A percentile compares a stretch with the other conserved stretches of the same genome.
Conservation (phyloP, 306 rosid genomes). For the Cucurbita moschata region DNA sequence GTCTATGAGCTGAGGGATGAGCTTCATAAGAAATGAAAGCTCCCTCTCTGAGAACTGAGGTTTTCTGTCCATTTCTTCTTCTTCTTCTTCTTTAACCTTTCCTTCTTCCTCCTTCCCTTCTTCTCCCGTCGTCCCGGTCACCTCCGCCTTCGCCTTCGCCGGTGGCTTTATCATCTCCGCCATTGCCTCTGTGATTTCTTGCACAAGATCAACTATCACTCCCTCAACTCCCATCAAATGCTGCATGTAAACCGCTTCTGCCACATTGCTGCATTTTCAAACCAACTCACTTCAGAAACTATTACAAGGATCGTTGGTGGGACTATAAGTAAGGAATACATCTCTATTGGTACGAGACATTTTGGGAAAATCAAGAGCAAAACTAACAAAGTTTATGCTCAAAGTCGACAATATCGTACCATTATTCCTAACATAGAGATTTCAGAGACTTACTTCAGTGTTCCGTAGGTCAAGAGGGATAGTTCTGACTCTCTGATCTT, state of each 20-base stretch:
- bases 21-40: constrained; percentile 66
- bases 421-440: too few relatives aligned
- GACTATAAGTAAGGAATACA: too few relatives aligned
- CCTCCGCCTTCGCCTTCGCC: constrained; percentile 7
- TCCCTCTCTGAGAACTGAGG: constrained; percentile 66
- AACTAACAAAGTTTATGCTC: too few relatives aligned
- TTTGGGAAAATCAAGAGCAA: too few relatives aligned
- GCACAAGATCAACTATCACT: constrained; percentile 72
- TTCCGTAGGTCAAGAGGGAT: constrained; percentile 65
- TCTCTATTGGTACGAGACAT: too few relatives aligned
- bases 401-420: too few relatives aligned
- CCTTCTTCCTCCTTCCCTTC: constrained; percentile 22
- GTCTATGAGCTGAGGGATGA: constrained; percentile 62
- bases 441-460: constrained; percentile 37
- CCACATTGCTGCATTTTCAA: constrained; percentile 45
- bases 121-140: constrained; percentile 16
- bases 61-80: constrained; percentile 26
- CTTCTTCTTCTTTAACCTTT: constrained; percentile 15
- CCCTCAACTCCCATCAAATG: constrained; percentile 86
- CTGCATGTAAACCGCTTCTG: constrained; percentile 85
- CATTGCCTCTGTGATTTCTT: constrained; percentile 62
- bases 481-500: constrained; percentile 73
- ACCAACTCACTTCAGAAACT: background rate
- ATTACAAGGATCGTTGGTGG: too few relatives aligned
- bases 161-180: constrained; percentile 43